phyloP scores from a whole-genome alignment of 305 asterid species.

The Solanum aculeatissimum region DNA sequence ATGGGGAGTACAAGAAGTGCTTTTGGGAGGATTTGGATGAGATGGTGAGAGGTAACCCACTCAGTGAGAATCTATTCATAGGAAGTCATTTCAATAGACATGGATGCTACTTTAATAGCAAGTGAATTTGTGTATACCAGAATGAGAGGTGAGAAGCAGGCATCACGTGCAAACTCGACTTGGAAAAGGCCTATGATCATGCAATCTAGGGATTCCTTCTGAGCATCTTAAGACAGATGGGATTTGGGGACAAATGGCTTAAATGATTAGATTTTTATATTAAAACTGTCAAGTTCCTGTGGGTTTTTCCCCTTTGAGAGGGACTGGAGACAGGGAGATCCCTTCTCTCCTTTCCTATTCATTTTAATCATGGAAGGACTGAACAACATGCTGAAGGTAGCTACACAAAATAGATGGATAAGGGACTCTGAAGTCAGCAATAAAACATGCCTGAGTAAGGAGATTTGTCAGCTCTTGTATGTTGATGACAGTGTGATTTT shows the following conservation, averaged over 20 bases:
- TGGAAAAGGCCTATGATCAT: not conserved
- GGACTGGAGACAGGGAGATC: not conserved
- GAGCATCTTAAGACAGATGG: not conserved
- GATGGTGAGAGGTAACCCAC: not conserved
- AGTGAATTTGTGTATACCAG: not conserved
- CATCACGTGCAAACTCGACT: not conserved
- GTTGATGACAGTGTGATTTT: not conserved
- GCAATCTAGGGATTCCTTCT: not conserved
- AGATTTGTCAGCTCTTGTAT: not conserved
- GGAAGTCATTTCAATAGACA: not conserved
- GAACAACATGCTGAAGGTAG: not conserved
- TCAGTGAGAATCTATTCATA: not conserved
- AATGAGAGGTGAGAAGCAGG: not conserved
- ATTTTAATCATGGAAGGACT: not conserved
- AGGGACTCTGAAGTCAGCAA: not conserved
- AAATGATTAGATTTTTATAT: not conserved
- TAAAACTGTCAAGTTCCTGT: not conserved
- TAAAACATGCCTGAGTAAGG: not conserved
- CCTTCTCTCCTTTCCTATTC: not conserved
- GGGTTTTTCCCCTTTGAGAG: not conserved
- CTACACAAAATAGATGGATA: not conserved
- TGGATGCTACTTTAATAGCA: not conserved
- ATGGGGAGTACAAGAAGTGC: no score
- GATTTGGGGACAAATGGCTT: not conserved
- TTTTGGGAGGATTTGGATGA: no score